Percentiles rank a stretch among this genome's conserved stretches.
phyloP scores from a whole-genome alignment of 371 early-diverging fungal species.

The Zopfochytrium polystomum region DNA sequence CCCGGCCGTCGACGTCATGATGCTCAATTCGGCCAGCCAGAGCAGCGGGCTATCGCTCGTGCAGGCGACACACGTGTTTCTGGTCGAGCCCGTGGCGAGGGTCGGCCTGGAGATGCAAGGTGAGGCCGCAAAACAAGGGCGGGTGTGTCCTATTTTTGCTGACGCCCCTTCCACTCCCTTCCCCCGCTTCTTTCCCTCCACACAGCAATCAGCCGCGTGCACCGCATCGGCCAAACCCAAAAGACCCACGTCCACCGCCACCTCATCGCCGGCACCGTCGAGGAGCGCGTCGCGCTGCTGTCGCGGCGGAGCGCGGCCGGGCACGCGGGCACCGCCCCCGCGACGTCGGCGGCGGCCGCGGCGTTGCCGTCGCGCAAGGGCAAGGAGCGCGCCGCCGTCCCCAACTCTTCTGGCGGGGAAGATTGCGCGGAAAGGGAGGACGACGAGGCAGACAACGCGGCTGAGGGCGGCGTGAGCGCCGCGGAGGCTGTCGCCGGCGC shows the following conservation, averaged over 20 bases:
- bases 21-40: conserved; percentile 47
- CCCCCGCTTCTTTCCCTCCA: background rate
- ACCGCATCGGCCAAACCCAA: conserved; percentile 47
- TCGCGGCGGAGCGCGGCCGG: too few species aligned
- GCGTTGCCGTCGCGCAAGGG: too few species aligned
- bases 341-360: too few species aligned
- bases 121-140: conserved; percentile 5
- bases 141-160: background rate
- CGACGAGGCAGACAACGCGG: too few species aligned
- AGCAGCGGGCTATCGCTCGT: conserved; percentile 48
- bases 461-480: too few species aligned
- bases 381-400: too few species aligned
- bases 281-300: conserved; percentile 41
- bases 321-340: too few species aligned
- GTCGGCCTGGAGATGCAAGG: conserved; percentile 41
- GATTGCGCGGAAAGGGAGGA: too few species aligned
- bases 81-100: conserved; percentile 49
- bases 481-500: too few species aligned
- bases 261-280: conserved; percentile 40
- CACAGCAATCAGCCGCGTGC: conserved; percentile 43
- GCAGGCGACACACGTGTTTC: conserved; percentile 43
- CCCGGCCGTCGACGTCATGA: too few species aligned
- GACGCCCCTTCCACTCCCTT: background rate
- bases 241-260: conserved; percentile 42
- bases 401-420: too few species aligned